phyloP scores from a whole-genome alignment of 2,329 filamentous ascomycete genomes.

The Epichloe coenophiala region DNA sequence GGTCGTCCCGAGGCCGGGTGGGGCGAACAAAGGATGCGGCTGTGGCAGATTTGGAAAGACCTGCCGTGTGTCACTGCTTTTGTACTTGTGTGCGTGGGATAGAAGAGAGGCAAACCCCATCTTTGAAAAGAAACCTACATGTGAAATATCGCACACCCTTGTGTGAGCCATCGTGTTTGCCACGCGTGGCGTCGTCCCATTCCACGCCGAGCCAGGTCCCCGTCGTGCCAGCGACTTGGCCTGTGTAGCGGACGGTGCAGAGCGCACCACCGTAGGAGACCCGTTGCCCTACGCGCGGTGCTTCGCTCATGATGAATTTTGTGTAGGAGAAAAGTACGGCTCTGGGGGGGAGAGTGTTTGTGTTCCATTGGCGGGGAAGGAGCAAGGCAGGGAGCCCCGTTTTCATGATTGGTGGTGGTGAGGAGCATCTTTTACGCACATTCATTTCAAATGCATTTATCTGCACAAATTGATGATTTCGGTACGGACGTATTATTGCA shows the following conservation, averaged over 20 bases:
- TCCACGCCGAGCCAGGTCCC: conserved; percentile 88
- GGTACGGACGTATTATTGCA: too few relatives aligned
- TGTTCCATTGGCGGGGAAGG: background rate
- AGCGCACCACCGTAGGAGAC: conserved; percentile 64
- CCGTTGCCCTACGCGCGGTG: conserved; percentile 51
- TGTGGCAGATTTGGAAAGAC: conserved; percentile 49
- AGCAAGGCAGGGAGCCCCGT: background rate
- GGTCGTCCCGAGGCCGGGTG: conserved; percentile 51
- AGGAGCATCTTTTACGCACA: too few relatives aligned
- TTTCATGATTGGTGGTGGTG: too few relatives aligned
- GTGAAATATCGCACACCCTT: conserved; percentile 68
- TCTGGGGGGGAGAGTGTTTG: background rate
- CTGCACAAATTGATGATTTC: too few relatives aligned
- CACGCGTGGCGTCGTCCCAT: conserved; percentile 79
- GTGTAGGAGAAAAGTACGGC: background rate
- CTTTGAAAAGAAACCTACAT: conserved; percentile 38
- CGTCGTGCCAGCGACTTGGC: conserved; percentile 59
- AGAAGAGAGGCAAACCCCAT: background rate
- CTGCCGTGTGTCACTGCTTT: conserved; percentile 17
- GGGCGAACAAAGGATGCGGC: conserved; percentile 82
- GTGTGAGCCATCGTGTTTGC: conserved; percentile 83
- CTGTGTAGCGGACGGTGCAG: conserved; percentile 78
- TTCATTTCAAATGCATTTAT: too few relatives aligned
- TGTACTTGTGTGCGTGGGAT: background rate
- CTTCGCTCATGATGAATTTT: conserved; percentile 21